Base-by-base conservation (phyloP, 1,284 basidiomycete genomes). In the Naganishia liquefaciens region DNA sequence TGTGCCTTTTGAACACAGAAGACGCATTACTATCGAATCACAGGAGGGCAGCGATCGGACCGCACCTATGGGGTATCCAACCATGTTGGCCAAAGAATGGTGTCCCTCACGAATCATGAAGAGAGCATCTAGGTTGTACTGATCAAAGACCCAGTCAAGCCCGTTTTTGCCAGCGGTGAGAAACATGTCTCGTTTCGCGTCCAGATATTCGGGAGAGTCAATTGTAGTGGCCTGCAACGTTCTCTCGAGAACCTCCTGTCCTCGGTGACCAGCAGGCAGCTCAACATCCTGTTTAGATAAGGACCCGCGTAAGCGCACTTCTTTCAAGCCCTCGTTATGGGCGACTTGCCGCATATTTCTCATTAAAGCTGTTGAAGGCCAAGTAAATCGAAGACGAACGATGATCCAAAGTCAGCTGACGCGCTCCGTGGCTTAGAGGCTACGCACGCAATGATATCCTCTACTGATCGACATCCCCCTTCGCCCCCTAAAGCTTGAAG, bases 81-180 rank as follows among this genome's bases (percentile, higher is more conserved):
- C 64, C 68, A 69, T 69, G 46, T 64, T 64, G 10, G 68, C 68
- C 1, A 66, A 39, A 21, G 63, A 67, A 55, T 69, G 68, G 54
- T 64, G 62, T 17, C 68, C 68, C 33, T 69, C 62, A 9, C 68
- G 54, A 33, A 69, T 37, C 51, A 62, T 54, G 23, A 69, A 53
- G 27, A 69, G 57, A 9, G 63, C 68, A 42, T 69, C 68, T 3
- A 69, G 50, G 17, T 57, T 47, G 39, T 68, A 50, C 2, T 60
- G 54, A 25, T 67, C 68, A 19, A 69, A 54, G 27, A 69, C 68
- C 23, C 60, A 58, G 51, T 67, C 65, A 0, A 69, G 52, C 6
- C 68, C 68, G 28, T 54, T 54, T 15, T 47, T 51, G 27, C 68
- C 66, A 17, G 68, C 68, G 3, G 65, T 50, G 9, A 58, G 5